Conservation (phyloP, 2,329 filamentous ascomycete species). For the Colletotrichum sp. region DNA sequence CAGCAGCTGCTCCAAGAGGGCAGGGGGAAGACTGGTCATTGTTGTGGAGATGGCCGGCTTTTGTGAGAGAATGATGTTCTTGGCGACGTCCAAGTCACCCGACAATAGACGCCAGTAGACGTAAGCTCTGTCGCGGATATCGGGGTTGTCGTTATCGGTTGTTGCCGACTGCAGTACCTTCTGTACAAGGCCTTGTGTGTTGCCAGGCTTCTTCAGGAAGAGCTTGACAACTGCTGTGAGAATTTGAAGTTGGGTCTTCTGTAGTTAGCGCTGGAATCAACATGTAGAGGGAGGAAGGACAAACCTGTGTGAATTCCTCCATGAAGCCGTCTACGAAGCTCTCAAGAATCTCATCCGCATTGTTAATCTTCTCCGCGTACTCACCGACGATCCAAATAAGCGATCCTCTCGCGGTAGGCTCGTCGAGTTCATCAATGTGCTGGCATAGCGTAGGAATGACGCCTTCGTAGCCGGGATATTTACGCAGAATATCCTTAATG, state of each 20-base stretch:
- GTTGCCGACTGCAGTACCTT: conserved; percentile 94
- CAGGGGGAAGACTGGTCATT: conserved; percentile 84
- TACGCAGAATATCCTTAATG: conserved; percentile 97
- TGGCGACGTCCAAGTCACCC: conserved; percentile 87
- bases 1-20: conserved; percentile 88
- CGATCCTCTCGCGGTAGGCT: conserved; percentile 87
- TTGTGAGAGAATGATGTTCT: conserved; percentile 87
- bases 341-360: conserved; percentile 91
- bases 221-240: conserved; percentile 96
- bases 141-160: conserved; percentile 94
- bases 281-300: conserved; percentile 26
- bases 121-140: conserved; percentile 95
- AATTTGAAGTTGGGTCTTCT: conserved; percentile 94
- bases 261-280: conserved; percentile 15
- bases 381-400: conserved; percentile 99
- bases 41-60: conserved; percentile 95
- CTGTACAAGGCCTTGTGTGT: conserved; percentile 88
- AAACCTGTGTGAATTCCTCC: conserved; percentile 93
- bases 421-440: conserved; percentile 95
- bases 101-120: conserved; percentile 98
- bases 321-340: conserved; percentile 94
- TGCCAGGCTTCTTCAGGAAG: conserved; percentile 95
- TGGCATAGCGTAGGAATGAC: conserved; percentile 97
- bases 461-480: conserved; percentile 96
- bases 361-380: conserved; percentile 98